phyloP scores from a whole-genome alignment of 192 early-diverging fungal species.

The Backusella mclennaniae region DNA sequence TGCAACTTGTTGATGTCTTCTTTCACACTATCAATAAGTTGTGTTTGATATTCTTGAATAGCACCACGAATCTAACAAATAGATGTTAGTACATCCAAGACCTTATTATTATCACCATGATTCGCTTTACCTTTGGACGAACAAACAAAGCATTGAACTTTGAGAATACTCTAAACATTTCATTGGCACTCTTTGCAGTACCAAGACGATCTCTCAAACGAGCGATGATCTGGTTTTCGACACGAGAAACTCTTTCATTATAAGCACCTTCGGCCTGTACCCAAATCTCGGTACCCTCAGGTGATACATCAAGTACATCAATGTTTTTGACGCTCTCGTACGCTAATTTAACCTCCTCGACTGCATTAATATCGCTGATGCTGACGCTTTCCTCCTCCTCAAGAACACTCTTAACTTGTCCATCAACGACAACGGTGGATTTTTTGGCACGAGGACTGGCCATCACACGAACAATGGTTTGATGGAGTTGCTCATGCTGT shows the following conservation, averaged over 20 bases:
- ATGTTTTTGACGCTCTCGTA: conserved; percentile 92
- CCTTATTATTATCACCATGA: not conserved
- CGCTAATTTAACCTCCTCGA: conserved; percentile 86
- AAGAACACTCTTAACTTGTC: conserved; percentile 28
- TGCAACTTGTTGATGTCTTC: conserved; percentile 95
- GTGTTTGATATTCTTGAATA: conserved; percentile 98
- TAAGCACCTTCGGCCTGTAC: conserved; percentile 85
- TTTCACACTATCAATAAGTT: conserved; percentile 97
- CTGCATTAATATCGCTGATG: conserved; percentile 69
- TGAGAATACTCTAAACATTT: conserved; percentile 99
- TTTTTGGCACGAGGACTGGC: conserved; percentile 45
- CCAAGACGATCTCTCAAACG: conserved; percentile 91
- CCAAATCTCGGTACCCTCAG: conserved; percentile 94
- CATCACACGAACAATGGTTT: conserved; percentile 95
- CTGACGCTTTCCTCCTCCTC: conserved; percentile 52
- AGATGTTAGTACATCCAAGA: too few relatives aligned
- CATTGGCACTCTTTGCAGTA: conserved; percentile 93
- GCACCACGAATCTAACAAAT: conserved; percentile 86
- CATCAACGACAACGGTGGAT: conserved; percentile 39
- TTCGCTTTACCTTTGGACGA: conserved; percentile 74
- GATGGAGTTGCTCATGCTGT: conserved; percentile 97
- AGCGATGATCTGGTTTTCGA: conserved; percentile 98
- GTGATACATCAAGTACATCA: conserved; percentile 92
- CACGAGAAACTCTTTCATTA: conserved; percentile 91
- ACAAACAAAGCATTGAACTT: conserved; percentile 99